These are phyloP conservation scores for Helicocarpus griseus DNA, from an alignment of 2,329 filamentous ascomycete species.

Conservation along the genomic window DNA sequence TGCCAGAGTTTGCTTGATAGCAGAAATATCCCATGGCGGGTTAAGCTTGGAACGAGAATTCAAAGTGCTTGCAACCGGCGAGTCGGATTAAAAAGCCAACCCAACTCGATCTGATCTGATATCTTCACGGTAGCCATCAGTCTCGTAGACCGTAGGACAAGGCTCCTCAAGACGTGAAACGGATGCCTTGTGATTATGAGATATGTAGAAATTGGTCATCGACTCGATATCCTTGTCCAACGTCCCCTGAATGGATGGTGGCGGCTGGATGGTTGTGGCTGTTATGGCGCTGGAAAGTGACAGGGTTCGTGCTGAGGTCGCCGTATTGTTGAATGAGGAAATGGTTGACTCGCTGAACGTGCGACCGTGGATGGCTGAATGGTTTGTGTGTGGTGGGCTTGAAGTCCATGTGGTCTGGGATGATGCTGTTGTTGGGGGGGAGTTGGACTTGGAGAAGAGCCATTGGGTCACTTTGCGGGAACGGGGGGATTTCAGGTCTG, in stretches of 20 bases:
- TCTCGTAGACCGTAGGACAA: constrained; percentile 20
- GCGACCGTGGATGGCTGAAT: constrained; percentile 13
- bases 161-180: constrained; percentile 9
- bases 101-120: constrained; percentile 17
- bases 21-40: no score
- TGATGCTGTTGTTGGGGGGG: constrained; percentile 14
- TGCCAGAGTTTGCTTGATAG: no score
- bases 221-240: constrained; percentile 16
- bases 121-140: constrained; percentile 12
- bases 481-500: constrained; percentile 14
- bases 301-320: constrained; percentile 14
- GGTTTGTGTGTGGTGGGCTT: constrained; percentile 3
- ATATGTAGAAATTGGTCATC: constrained; percentile 4
- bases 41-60: no score
- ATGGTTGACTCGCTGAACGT: constrained; percentile 29
- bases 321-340: constrained; percentile 20
- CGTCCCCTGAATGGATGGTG: constrained; percentile 7
- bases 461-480: constrained; percentile 23
- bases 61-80: background rate
- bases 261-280: constrained; percentile 12
- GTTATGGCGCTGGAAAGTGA: constrained; percentile 23
- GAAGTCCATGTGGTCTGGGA: constrained; percentile 4
- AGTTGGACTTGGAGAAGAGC: constrained; percentile 17
- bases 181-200: constrained; percentile 4
- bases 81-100: constrained; percentile 20